Evolutionary conservation across 805 yeast genomes (phyloP).

Genomic region (Starmerella ratchasimensis): DNA sequence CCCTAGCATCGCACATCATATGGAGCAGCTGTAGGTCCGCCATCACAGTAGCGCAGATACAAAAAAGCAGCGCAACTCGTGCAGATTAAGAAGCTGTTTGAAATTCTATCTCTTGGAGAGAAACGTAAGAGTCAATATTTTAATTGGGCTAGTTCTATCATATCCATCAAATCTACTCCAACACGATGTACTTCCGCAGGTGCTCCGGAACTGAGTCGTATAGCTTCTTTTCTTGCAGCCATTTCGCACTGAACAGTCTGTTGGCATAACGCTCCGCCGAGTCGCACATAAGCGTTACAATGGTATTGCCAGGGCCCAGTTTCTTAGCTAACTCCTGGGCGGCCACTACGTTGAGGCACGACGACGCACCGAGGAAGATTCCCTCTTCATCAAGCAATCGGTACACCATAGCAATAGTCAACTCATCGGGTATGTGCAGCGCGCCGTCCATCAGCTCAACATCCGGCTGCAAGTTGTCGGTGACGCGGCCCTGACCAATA

Average conservation of each 20-base stretch:
- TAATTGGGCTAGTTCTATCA: too few relatives aligned
- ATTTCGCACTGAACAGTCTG: slow-evolving; percentile 58
- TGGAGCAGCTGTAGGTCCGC: too few relatives aligned
- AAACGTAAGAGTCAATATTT: too few relatives aligned
- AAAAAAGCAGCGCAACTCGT: too few relatives aligned
- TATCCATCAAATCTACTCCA: too few relatives aligned
- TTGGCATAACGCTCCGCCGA: slow-evolving; percentile 83
- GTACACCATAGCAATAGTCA: slow-evolving; percentile 72
- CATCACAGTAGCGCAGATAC: too few relatives aligned
- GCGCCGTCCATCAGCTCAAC: slow-evolving; percentile 69
- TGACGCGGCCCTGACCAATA: slow-evolving; percentile 89
- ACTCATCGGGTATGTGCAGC: slow-evolving; percentile 60
- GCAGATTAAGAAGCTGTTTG: too few relatives aligned
- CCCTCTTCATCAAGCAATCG: slow-evolving; percentile 81
- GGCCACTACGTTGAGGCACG: slow-evolving; percentile 81
- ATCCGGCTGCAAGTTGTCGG: slow-evolving; percentile 65
- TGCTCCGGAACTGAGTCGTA: slow-evolving; percentile 51
- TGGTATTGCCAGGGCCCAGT: slow-evolving; percentile 63
- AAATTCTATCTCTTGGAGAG: too few relatives aligned
- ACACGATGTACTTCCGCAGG: slow-evolving; percentile 51
- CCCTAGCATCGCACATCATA: background rate
- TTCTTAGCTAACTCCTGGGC: slow-evolving; percentile 62
- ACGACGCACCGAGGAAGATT: slow-evolving; percentile 77
- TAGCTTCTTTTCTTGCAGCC: slow-evolving; percentile 62
- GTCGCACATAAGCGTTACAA: slow-evolving; percentile 82